Conservation (phyloP, 2,329 filamentous ascomycete species). For the Simplicillium sp. region DNA sequence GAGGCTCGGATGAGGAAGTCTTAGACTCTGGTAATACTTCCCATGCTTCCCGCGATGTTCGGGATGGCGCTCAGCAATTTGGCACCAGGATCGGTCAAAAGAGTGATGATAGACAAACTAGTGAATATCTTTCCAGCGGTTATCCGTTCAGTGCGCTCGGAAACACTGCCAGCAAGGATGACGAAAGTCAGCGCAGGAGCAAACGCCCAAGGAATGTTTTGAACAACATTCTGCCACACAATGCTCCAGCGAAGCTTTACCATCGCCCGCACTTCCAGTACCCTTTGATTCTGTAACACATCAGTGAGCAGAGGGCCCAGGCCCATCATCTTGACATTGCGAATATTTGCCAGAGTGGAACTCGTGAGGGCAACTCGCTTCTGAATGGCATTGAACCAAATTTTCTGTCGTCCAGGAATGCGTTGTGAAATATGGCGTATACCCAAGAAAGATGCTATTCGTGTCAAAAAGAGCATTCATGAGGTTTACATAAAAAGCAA, state of each 20-base stretch:
- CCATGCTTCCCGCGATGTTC: conserved; percentile 7
- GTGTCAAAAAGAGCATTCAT: no score
- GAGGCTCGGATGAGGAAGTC: conserved; percentile 7
- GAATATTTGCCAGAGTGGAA: conserved; percentile 24
- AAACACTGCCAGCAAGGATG: not conserved
- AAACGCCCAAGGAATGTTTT: conserved; percentile 10
- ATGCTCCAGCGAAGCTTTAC: conserved; percentile 7
- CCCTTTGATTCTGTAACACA: conserved; percentile 22
- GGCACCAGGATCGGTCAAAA: conserved; percentile 10
- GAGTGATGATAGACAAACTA: conserved; percentile 11
- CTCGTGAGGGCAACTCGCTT: conserved; percentile 10
- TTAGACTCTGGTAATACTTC: conserved; percentile 11
- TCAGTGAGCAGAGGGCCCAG: conserved; percentile 19
- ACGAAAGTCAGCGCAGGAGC: conserved; percentile 7
- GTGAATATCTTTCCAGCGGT: conserved; percentile 10
- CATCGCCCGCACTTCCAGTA: conserved; percentile 15
- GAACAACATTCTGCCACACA: conserved; percentile 10
- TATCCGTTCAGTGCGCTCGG: not conserved
- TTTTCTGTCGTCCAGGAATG: conserved; percentile 9
- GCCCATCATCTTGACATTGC: conserved; percentile 30
- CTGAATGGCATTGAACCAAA: conserved; percentile 11
- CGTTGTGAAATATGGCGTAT: conserved; percentile 9
- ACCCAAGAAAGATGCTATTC: conserved; percentile 6
- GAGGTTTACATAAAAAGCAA: no score
- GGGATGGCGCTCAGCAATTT: conserved; percentile 10